A percentile compares a stretch with the other conserved stretches of the same genome.
These are phyloP conservation scores for Diaporthe amygdali DNA, from an alignment of 2,329 filamentous ascomycete species.

Conservation along the genomic window DNA sequence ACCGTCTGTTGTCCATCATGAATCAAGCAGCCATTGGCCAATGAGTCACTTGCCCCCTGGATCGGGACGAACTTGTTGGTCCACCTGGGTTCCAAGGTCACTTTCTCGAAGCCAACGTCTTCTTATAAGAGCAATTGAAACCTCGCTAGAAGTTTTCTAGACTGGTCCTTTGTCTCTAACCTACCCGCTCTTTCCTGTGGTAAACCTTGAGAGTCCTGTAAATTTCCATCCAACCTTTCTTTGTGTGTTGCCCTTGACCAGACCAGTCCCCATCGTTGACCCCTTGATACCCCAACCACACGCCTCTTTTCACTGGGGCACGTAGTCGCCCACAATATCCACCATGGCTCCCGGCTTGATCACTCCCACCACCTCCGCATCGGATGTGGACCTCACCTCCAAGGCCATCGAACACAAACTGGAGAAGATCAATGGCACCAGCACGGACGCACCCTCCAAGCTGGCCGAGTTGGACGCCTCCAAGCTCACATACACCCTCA, in stretches of 20 bases:
- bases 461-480: conserved; percentile 65
- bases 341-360: conserved; percentile 36
- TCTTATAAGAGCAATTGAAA: conserved; percentile 5
- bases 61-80: not conserved
- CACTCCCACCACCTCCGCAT: conserved; percentile 39
- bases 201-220: not conserved
- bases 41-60: conserved; percentile 29
- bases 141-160: not conserved
- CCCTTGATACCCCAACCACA: not conserved
- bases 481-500: conserved; percentile 61
- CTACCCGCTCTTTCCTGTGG: not conserved
- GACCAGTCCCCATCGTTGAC: not conserved
- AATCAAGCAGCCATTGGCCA: conserved; percentile 26
- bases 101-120: not conserved
- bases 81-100: not conserved
- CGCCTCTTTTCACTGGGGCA: not conserved
- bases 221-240: not conserved
- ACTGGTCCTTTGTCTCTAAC: not conserved
- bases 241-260: not conserved
- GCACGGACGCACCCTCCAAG: conserved; percentile 36
- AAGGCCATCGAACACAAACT: conserved; percentile 58
- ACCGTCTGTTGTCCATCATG: not conserved
- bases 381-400: conserved; percentile 57
- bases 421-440: conserved; percentile 34
- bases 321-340: not conserved